These are phyloP conservation scores for Penicillium arizonense DNA, from an alignment of 495 filamentous ascomycete species.

Conservation along the genomic window DNA sequence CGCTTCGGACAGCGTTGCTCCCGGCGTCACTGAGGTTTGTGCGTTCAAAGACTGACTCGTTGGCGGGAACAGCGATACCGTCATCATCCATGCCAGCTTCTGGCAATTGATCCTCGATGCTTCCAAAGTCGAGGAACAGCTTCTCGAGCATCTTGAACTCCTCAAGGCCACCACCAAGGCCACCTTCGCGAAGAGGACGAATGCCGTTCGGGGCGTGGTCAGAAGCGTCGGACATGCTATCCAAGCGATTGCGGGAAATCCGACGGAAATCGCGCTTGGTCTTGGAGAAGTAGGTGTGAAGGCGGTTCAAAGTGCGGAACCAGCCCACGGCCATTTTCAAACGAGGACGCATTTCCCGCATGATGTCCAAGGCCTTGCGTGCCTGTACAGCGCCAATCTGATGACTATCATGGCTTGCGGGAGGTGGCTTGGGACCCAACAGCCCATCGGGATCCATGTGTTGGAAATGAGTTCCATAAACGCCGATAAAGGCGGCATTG, in stretches of 20 bases:
- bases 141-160: slow-evolving; percentile 66
- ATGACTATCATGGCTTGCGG: slow-evolving; percentile 28
- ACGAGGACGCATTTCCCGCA: slow-evolving; percentile 62
- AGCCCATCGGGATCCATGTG: slow-evolving; percentile 72
- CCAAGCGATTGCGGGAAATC: slow-evolving; percentile 42
- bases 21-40: slow-evolving; percentile 40
- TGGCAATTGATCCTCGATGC: slow-evolving; percentile 45
- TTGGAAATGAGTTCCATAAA: slow-evolving; percentile 74
- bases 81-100: slow-evolving; percentile 34
- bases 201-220: slow-evolving; percentile 41
- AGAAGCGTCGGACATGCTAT: slow-evolving; percentile 30
- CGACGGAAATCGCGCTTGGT: slow-evolving; percentile 61
- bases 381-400: slow-evolving; percentile 38
- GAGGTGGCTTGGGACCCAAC: slow-evolving; percentile 38
- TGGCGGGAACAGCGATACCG: slow-evolving; percentile 21
- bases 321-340: slow-evolving; percentile 72
- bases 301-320: slow-evolving; percentile 63
- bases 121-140: slow-evolving; percentile 57
- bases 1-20: slow-evolving; percentile 43
- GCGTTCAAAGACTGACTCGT: slow-evolving; percentile 29
- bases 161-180: slow-evolving; percentile 62
- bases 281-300: slow-evolving; percentile 64
- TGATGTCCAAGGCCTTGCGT: slow-evolving; percentile 51
- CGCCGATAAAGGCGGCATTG: slow-evolving; percentile 67
- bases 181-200: slow-evolving; percentile 49